Conservation (phyloP, 176 grass and related monocot genomes). For the Triticum timopheevii region DNA sequence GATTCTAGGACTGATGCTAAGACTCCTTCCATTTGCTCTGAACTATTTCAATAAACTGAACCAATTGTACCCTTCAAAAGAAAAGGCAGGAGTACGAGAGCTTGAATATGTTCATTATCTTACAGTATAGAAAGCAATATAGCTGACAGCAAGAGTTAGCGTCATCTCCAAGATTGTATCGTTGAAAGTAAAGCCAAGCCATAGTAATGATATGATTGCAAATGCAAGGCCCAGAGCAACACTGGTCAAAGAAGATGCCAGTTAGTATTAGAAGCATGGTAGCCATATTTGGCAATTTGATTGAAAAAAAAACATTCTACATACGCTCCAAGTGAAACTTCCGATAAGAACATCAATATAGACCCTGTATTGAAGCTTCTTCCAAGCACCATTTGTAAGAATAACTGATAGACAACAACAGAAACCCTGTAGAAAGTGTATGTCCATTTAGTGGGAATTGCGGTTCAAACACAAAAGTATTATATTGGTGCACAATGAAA, state of each 20-base stretch:
- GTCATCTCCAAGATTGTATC: constrained; percentile 92
- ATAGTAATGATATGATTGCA: constrained; percentile 82
- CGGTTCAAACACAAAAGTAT: not conserved
- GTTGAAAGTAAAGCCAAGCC: constrained; percentile 92
- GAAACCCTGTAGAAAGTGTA: constrained; percentile 65
- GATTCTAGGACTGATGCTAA: not conserved
- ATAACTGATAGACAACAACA: constrained; percentile 91
- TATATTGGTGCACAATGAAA: constrained; percentile 1
- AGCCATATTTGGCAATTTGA: not conserved
- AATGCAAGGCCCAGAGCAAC: constrained; percentile 80
- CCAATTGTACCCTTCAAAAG: not conserved
- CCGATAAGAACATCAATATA: constrained; percentile 75
- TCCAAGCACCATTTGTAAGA: constrained; percentile 84
- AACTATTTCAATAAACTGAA: not conserved
- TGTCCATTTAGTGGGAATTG: not conserved
- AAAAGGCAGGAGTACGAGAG: constrained; percentile 8
- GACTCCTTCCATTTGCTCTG: not conserved
- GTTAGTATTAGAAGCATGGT: constrained; percentile 19
- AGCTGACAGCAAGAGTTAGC: constrained; percentile 92
- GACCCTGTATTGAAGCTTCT: constrained; percentile 65
- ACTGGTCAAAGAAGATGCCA: constrained; percentile 50
- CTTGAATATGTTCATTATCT: constrained; percentile 25
- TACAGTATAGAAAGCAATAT: constrained; percentile 92
- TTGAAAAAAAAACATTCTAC: constrained; percentile 25
- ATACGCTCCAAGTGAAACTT: constrained; percentile 94